A percentile compares a stretch with the other conserved stretches of the same genome.
Evolutionary conservation across 140 eudicot genomes (phyloP).

Genomic region (Oenanthe javanica): DNA sequence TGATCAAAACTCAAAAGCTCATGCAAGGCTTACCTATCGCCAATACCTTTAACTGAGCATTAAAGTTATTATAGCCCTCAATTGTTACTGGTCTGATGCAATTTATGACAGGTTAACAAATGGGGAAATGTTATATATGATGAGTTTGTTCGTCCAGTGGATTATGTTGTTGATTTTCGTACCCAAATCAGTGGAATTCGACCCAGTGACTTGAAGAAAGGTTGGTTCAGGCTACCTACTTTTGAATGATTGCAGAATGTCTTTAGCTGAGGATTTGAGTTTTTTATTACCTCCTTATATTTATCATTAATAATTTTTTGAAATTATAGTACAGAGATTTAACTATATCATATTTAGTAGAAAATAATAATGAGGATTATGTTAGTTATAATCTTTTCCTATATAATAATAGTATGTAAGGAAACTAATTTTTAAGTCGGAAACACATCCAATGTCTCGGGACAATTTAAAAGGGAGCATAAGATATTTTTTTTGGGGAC

Average conservation of each 20-base stretch:
- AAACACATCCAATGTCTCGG: background rate
- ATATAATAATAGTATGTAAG: background rate
- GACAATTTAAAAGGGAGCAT: background rate
- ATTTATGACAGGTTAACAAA: conserved; percentile 66
- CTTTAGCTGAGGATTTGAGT: background rate
- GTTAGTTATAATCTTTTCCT: background rate
- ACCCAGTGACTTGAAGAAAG: conserved; percentile 79
- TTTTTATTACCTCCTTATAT: background rate
- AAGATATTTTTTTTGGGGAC: background rate
- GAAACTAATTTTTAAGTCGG: background rate
- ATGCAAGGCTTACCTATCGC: background rate
- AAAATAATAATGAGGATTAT: background rate
- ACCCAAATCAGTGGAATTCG: conserved; percentile 95
- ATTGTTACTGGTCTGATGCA: background rate
- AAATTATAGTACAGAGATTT: background rate
- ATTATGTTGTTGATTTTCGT: conserved; percentile 90
- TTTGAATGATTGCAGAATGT: background rate
- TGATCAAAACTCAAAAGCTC: background rate
- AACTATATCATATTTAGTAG: background rate
- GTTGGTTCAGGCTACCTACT: conserved; percentile 21
- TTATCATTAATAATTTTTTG: background rate
- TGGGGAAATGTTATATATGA: conserved; percentile 93
- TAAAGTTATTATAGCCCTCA: background rate
- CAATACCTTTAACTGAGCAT: background rate
- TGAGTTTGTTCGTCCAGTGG: conserved; percentile 89